These are phyloP conservation scores for Didymella keratinophila DNA, from an alignment of 2,329 filamentous ascomycete species.

Conservation along the genomic window DNA sequence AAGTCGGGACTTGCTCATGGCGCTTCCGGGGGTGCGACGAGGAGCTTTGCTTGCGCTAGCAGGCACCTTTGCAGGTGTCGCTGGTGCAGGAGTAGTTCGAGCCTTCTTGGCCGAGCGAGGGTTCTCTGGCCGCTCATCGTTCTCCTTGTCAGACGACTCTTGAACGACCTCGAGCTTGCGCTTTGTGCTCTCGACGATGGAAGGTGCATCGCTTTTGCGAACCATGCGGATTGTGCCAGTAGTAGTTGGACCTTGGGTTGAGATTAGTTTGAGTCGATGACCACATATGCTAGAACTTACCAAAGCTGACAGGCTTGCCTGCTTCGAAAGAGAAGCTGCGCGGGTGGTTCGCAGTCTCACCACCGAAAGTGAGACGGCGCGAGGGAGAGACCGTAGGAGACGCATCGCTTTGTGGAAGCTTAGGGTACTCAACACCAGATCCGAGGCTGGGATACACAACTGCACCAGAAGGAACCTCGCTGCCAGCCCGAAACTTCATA, in stretches of 20 bases:
- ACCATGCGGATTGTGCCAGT: slow-evolving; percentile 54
- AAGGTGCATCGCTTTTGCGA: slow-evolving; percentile 53
- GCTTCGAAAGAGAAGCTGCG: slow-evolving; percentile 60
- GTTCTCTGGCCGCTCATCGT: slow-evolving; percentile 43
- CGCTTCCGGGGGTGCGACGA: slow-evolving; percentile 40
- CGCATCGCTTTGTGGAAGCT: slow-evolving; percentile 41
- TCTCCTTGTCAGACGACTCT: slow-evolving; percentile 55
- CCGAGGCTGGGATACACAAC: slow-evolving; percentile 43
- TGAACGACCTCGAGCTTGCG: slow-evolving; percentile 54
- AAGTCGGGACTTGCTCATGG: slow-evolving; percentile 50
- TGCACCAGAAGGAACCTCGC: slow-evolving; percentile 44
- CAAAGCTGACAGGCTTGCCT: slow-evolving; percentile 55
- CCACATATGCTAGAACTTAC: slow-evolving; percentile 14
- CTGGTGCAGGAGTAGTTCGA: slow-evolving; percentile 29
- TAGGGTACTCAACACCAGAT: slow-evolving; percentile 48
- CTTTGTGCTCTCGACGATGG: slow-evolving; percentile 50
- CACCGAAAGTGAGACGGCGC: slow-evolving; percentile 48
- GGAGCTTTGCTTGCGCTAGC: slow-evolving; percentile 42
- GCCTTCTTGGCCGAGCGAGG: slow-evolving; percentile 47
- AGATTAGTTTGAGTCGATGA: background rate
- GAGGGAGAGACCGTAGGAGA: slow-evolving; percentile 40
- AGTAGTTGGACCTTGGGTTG: slow-evolving; percentile 41
- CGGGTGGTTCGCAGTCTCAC: slow-evolving; percentile 39
- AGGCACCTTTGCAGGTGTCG: slow-evolving; percentile 41
- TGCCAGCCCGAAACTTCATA: slow-evolving; percentile 46